These are phyloP conservation scores for Macrophomina phaseolina DNA, from an alignment of 2,329 filamentous ascomycete genomes.

Conservation along the genomic window DNA sequence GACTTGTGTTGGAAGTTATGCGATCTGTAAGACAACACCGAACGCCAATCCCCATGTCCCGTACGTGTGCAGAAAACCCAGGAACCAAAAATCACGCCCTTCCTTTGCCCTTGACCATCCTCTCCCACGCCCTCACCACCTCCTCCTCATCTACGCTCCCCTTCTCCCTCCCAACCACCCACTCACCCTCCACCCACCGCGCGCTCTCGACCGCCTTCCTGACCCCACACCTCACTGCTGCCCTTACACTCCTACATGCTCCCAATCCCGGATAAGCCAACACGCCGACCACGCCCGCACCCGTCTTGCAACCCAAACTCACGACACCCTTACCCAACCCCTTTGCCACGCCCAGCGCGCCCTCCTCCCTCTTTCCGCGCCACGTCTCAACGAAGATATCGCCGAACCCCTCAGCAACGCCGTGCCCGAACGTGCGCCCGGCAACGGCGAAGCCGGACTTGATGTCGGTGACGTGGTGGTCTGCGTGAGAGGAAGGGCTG, in stretches of 20 bases:
- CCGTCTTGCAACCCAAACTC: conserved; percentile 1
- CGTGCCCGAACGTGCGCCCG: conserved; percentile 40
- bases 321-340: conserved; percentile 1
- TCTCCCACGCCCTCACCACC: conserved; percentile 6
- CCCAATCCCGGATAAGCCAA: conserved; percentile 9
- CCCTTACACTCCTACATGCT: neutral
- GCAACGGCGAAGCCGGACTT: conserved; percentile 41
- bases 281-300: neutral
- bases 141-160: neutral
- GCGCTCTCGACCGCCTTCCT: neutral
- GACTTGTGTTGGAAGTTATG: too few relatives aligned
- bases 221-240: neutral
- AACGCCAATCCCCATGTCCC: too few relatives aligned
- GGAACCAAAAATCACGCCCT: neutral
- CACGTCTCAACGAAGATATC: conserved; percentile 34
- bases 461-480: conserved; percentile 38
- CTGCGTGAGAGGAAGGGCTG: conserved; percentile 36
- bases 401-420: conserved; percentile 41
- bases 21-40: neutral
- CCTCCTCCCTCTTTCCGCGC: conserved; percentile 40
- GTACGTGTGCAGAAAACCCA: too few relatives aligned
- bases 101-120: neutral
- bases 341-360: conserved; percentile 28
- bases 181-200: conserved; percentile 12
- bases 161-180: neutral